Evolutionary conservation across 176 grass and related monocot species (phyloP).

Genomic region (Urochloa ruziziensis): DNA sequence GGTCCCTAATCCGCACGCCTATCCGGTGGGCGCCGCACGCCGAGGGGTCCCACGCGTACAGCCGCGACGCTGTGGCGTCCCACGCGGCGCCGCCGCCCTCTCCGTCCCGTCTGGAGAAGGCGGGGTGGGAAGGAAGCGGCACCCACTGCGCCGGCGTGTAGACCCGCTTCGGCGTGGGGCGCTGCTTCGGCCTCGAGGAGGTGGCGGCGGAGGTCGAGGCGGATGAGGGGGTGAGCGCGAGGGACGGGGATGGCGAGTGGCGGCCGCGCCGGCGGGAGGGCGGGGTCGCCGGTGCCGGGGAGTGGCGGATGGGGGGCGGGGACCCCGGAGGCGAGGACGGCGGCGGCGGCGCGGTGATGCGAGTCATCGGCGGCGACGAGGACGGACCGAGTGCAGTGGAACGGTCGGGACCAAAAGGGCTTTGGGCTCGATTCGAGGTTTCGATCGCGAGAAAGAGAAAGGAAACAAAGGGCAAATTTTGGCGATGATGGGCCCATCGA

Average conservation of each 20-base stretch:
- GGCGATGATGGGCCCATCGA: neutral
- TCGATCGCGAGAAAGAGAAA: neutral
- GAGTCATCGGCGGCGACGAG: slow-evolving; percentile 58
- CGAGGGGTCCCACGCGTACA: slow-evolving; percentile 71
- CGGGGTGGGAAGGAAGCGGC: slow-evolving; percentile 37
- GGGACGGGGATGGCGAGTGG: slow-evolving; percentile 41
- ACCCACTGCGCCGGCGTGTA: slow-evolving; percentile 58
- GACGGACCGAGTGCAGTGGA: neutral
- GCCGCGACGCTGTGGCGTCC: slow-evolving; percentile 66
- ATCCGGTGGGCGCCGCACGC: slow-evolving; percentile 53
- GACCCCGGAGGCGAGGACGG: slow-evolving; percentile 54
- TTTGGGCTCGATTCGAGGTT: neutral
- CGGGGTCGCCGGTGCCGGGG: slow-evolving; percentile 13
- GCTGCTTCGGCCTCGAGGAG: slow-evolving; percentile 43
- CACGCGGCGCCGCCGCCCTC: slow-evolving; percentile 43
- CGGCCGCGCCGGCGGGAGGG: slow-evolving; percentile 32
- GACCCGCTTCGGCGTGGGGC: slow-evolving; percentile 39
- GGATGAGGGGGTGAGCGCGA: slow-evolving; percentile 48
- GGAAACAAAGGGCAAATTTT: too few relatives aligned
- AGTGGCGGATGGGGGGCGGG: slow-evolving; percentile 42
- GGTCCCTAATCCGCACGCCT: slow-evolving; percentile 63
- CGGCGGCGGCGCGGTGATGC: slow-evolving; percentile 60
- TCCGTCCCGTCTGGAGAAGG: slow-evolving; percentile 11
- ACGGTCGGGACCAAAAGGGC: neutral
- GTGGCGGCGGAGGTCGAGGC: slow-evolving; percentile 24